Conservation (phyloP, 108 stramenopile species). For the Fistulifera solaris region DNA sequence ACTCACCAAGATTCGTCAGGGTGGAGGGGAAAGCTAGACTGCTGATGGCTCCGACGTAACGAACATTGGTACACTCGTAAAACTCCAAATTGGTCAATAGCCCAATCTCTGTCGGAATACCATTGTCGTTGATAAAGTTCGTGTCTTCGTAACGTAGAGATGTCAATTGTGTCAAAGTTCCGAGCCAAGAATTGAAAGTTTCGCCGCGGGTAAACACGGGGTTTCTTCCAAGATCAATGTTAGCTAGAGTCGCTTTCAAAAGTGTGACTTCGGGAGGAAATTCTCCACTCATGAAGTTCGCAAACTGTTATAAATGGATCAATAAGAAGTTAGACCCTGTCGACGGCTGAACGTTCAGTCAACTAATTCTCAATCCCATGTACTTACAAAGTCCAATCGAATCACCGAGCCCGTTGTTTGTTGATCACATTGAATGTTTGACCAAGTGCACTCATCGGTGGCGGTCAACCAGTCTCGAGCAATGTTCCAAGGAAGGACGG, state of each 20-base stretch:
- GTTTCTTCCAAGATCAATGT: constrained; percentile 15
- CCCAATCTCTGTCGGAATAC: constrained; percentile 22
- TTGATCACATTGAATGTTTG: background rate
- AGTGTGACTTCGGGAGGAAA: constrained; percentile 26
- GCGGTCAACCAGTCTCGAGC: background rate
- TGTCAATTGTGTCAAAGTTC: background rate
- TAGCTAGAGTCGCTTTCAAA: constrained; percentile 2
- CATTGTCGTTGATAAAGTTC: constrained; percentile 4
- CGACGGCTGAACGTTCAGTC: no score
- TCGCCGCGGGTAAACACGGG: constrained; percentile 1
- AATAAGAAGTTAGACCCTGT: no score
- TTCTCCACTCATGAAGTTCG: constrained; percentile 23
- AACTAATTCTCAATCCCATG: no score
- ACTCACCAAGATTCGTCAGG: constrained; percentile 21
- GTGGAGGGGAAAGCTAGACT: constrained; percentile 1
- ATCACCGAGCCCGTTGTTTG: no score
- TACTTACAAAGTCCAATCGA: no score
- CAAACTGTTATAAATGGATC: constrained; percentile 5
- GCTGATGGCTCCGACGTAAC: constrained; percentile 16
- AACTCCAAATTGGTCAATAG: constrained; percentile 20
- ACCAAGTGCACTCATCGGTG: constrained; percentile 9
- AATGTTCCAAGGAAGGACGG: constrained; percentile 1
- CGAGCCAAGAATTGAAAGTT: background rate
- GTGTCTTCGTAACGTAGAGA: constrained; percentile 1
- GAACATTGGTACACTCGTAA: constrained; percentile 18